These are phyloP conservation scores for Syncephalis fuscata DNA, from an alignment of 371 early-diverging fungal species.

Conservation along the genomic window DNA sequence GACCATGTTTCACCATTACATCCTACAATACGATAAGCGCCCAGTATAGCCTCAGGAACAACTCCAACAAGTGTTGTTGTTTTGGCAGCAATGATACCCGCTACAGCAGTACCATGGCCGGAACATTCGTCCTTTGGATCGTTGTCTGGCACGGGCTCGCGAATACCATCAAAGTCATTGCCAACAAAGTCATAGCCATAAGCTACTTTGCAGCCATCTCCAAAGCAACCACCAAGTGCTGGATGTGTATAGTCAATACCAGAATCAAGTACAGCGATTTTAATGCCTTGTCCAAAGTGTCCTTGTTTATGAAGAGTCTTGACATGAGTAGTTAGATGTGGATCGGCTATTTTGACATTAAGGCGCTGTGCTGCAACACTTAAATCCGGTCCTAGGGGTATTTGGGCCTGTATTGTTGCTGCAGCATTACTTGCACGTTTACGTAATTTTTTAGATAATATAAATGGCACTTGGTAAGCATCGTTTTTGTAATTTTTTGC, in stretches of 20 bases:
- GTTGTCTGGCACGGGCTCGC: conserved; percentile 13
- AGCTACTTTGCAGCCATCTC: conserved; percentile 32
- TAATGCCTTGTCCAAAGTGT: conserved; percentile 34
- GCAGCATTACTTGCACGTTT: no score
- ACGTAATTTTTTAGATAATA: no score
- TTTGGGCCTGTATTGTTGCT: no score
- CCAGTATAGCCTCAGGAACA: conserved; percentile 5
- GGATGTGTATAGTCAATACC: conserved; percentile 14
- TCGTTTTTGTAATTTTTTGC: no score
- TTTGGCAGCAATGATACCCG: conserved; percentile 15
- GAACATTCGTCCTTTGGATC: conserved; percentile 38
- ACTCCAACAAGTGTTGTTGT: conserved; percentile 2
- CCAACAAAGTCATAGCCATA: conserved; percentile 44
- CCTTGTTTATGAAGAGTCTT: conserved; percentile 18
- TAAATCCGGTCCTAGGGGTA: no score
- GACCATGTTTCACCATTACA: conserved; percentile 20
- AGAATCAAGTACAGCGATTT: conserved; percentile 8
- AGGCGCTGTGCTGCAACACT: no score
- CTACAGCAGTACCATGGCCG: conserved; percentile 47
- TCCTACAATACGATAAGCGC: conserved; percentile 12
- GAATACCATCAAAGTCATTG: conserved; percentile 18
- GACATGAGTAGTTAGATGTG: no score
- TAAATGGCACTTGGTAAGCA: no score
- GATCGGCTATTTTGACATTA: no score
- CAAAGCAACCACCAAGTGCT: conserved; percentile 44